These are phyloP conservation scores for Phytophthora capsici DNA, from an alignment of 352 stramenopile species.

Conservation along the genomic window DNA sequence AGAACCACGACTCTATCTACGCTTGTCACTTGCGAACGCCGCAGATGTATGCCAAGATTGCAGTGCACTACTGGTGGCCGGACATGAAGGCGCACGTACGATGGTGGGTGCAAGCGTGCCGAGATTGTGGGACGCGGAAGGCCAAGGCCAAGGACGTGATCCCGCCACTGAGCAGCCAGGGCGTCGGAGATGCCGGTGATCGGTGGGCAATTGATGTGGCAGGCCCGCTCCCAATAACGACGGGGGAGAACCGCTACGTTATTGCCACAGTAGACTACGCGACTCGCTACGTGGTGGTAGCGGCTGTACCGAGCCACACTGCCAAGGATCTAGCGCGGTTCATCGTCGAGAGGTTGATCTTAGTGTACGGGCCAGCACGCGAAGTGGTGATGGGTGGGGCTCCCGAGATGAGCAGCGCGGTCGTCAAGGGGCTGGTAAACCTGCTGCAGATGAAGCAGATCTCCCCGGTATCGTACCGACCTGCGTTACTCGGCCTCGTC, in stretches of 20 bases:
- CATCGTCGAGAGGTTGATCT: too few relatives aligned
- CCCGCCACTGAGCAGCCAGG: not conserved
- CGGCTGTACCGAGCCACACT: not conserved
- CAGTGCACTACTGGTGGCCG: not conserved
- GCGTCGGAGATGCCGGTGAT: not conserved
- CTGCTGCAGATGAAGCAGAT: not conserved
- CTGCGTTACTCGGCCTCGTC: not conserved
- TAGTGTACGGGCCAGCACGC: too few relatives aligned
- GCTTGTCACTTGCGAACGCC: not conserved
- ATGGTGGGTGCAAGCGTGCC: not conserved
- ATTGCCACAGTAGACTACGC: not conserved
- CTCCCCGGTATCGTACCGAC: conserved; percentile 7
- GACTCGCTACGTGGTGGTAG: not conserved
- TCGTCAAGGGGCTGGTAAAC: not conserved
- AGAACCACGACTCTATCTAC: conserved; percentile 4
- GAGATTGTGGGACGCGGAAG: conserved; percentile 6
- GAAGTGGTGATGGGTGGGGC: conserved; percentile 4
- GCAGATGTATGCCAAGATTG: not conserved
- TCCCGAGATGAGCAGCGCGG: not conserved
- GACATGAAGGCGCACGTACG: too few relatives aligned
- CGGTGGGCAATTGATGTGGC: conserved; percentile 1
- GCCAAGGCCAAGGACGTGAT: not conserved
- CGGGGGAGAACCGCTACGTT: too few relatives aligned
- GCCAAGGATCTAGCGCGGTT: too few relatives aligned
- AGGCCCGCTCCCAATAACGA: too few relatives aligned